Conservation (phyloP, 352 stramenopile species). For the Phytophthora sp. region DNA sequence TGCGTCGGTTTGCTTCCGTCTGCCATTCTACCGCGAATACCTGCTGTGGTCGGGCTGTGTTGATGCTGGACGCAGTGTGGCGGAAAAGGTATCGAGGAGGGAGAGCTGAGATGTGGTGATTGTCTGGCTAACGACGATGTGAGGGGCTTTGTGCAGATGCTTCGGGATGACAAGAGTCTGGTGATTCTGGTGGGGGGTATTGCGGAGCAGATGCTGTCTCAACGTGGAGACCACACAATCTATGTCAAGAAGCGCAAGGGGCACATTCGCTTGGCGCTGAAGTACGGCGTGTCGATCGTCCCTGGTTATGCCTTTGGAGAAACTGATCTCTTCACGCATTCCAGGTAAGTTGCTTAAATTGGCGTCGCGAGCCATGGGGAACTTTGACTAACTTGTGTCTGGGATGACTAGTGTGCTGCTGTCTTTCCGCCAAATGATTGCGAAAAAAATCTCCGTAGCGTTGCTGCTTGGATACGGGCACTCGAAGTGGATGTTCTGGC, state of each 20-base stretch:
- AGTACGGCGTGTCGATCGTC: slow-evolving; percentile 79
- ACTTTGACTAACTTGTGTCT: neutral
- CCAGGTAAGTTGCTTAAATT: slow-evolving; percentile 41
- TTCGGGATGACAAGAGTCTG: slow-evolving; percentile 73
- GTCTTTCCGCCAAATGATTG: slow-evolving; percentile 71
- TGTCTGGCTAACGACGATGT: slow-evolving; percentile 3
- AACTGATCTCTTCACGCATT: slow-evolving; percentile 85
- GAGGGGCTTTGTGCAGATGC: slow-evolving; percentile 35
- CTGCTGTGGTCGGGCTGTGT: slow-evolving; percentile 80
- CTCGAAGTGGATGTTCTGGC: slow-evolving; percentile 62
- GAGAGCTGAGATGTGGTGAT: neutral
- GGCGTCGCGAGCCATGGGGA: neutral
- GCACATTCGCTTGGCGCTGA: slow-evolving; percentile 78
- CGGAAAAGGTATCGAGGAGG: slow-evolving; percentile 47
- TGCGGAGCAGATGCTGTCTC: slow-evolving; percentile 83
- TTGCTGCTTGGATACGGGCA: slow-evolving; percentile 65
- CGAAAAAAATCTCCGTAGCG: slow-evolving; percentile 70
- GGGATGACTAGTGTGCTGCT: slow-evolving; percentile 52
- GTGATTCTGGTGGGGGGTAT: slow-evolving; percentile 85
- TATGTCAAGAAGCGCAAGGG: slow-evolving; percentile 86
- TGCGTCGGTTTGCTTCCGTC: slow-evolving; percentile 77
- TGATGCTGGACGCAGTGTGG: slow-evolving; percentile 67
- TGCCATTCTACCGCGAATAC: slow-evolving; percentile 82
- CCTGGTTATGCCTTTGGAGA: slow-evolving; percentile 85
- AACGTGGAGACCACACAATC: slow-evolving; percentile 72